These are phyloP conservation scores for Wallacemonas sp. DNA, from an alignment of 208 protist genomes.

Conservation along the genomic window DNA sequence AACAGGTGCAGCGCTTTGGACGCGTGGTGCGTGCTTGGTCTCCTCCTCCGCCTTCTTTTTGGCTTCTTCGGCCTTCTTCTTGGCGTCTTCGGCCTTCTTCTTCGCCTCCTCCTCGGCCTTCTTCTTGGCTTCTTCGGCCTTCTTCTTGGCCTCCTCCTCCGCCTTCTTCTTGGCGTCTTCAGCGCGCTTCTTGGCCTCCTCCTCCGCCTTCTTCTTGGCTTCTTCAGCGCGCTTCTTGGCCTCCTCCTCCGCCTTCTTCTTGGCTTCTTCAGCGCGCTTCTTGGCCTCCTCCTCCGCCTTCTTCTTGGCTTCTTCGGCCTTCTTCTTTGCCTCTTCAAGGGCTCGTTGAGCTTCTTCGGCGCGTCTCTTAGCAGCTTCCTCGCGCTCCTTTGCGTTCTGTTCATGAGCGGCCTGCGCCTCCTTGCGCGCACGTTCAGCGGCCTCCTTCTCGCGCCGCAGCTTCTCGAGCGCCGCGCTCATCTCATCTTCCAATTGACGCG, in stretches of 20 bases:
- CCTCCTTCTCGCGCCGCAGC: background rate
- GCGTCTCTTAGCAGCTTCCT: background rate
- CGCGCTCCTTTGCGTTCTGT: constrained; percentile 8
- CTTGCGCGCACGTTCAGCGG: background rate
- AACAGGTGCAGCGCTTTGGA: background rate
- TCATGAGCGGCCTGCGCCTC: background rate
- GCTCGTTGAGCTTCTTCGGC: too few relatives aligned
- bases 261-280: background rate
- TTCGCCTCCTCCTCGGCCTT: constrained; percentile 7
- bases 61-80: background rate
- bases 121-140: constrained; percentile 8
- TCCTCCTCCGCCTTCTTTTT: background rate
- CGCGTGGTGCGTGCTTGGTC: background rate
- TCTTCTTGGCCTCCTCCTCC: background rate
- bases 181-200: constrained; percentile 7
- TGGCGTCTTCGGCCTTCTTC: background rate
- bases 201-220: constrained; percentile 2
- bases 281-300: background rate
- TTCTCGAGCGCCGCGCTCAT: background rate
- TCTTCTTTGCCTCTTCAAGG: background rate
- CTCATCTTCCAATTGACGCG: background rate
- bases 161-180: background rate
- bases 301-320: background rate
- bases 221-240: background rate
- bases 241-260: constrained; percentile 3